Percentiles rank a stretch among this genome's conserved stretches.
phyloP scores from a whole-genome alignment of 73 alveolate species.

The Paramecium sonneborni region DNA sequence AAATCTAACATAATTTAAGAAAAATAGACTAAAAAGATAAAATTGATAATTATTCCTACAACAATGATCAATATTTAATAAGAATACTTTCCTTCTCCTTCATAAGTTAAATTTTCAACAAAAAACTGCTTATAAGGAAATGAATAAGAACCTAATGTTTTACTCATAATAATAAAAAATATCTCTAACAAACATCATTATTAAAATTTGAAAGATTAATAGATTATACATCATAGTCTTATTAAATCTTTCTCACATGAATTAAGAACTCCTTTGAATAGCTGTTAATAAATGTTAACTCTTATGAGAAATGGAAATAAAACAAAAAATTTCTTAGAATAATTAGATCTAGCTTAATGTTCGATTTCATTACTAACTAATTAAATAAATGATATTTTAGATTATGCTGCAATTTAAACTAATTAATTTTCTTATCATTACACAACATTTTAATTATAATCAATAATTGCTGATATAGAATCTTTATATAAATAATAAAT shows the following conservation, averaged over 20 bases:
- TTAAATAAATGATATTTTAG: neutral
- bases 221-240: neutral
- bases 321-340: too few species aligned
- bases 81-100: neutral
- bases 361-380: neutral
- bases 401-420: neutral
- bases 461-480: neutral
- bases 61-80: neutral
- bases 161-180: neutral
- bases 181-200: neutral
- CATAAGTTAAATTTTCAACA: neutral
- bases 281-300: neutral
- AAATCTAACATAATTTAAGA: neutral
- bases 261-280: neutral
- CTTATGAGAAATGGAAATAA: neutral
- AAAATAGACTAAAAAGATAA: too few species aligned
- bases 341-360: neutral
- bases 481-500: neutral
- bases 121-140: too few species aligned
- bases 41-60: neutral
- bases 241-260: neutral
- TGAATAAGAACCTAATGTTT: neutral
- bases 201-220: neutral
- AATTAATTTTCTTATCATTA: neutral
- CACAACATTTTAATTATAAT: neutral